Conservation (phyloP, 306 rosid species). For the Lagenaria siceraria region DNA sequence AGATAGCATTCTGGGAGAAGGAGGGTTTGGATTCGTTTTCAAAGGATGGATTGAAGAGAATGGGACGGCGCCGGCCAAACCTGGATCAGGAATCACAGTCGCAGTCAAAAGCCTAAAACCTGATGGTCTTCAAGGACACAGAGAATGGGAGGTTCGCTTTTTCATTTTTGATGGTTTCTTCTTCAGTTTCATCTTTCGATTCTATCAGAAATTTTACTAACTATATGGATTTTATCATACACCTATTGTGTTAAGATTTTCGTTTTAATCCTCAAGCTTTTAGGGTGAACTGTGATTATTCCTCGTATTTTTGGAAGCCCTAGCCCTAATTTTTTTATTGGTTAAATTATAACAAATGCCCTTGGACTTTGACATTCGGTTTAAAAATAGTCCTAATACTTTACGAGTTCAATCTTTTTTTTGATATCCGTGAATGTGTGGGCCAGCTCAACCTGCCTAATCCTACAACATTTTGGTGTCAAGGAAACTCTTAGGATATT, state of each 20-base stretch:
- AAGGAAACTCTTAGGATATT: too few relatives aligned
- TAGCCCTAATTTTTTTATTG: too few relatives aligned
- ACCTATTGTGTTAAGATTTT: not conserved
- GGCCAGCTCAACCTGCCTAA: too few relatives aligned
- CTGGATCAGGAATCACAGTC: conserved; percentile 82
- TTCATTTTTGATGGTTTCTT: conserved; percentile 15
- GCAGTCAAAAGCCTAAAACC: conserved; percentile 94
- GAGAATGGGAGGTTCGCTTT: conserved; percentile 99
- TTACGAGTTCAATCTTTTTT: too few relatives aligned
- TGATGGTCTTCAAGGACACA: conserved; percentile 95
- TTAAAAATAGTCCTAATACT: too few relatives aligned
- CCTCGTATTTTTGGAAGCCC: not conserved
- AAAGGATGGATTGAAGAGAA: conserved; percentile 96
- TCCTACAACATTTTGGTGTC: too few relatives aligned
- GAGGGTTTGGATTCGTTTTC: conserved; percentile 89
- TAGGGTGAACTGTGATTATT: not conserved
- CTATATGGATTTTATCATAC: not conserved
- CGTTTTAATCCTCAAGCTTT: accelerated
- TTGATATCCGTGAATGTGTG: too few relatives aligned
- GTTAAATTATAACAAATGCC: too few relatives aligned
- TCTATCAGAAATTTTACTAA: not conserved
- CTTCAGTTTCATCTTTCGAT: not conserved
- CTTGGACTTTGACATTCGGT: too few relatives aligned
- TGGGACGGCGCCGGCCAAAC: conserved; percentile 94
- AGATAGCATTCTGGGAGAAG: conserved; percentile 94